Evolutionary conservation across 495 filamentous ascomycete genomes (phyloP), one percentile per base, ranked within the genome.

Genomic region (Elaphomyces granulatus): DNA sequence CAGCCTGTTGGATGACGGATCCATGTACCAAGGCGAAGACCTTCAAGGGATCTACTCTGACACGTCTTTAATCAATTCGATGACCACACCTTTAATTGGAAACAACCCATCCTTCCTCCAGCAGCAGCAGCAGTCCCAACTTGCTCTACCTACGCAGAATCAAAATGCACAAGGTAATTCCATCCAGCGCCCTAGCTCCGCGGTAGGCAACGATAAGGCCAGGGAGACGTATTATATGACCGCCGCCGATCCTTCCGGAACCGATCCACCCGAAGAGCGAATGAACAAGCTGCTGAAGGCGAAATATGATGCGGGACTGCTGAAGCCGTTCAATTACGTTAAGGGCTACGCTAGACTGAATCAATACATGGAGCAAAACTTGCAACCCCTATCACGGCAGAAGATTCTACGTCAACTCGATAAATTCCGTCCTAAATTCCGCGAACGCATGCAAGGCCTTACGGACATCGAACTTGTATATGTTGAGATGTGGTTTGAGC

Each of bases 401-500:
- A 87, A 86, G 63, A 94, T 98, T 51, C 60, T 93, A 15, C 72
- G 83, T 38, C 87, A 94, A 52, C 63, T 99, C 20, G 84, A 92
- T 58, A 78, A 80, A 43, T 96, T 99, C 58, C 72, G 90, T 30
- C 90, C 88, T 3, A 93, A 88, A 49, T 96, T 99, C 56, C 77
- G 90, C 41, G 92, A 96, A 54, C 82, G 87, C 55, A 88, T 93
- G 63, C 85, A 95, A 46, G 74, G 66, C 21, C 63, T 96, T 48
- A 94, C 82, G 10, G 88, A 95, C 60, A 79, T 93, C 51, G 82
- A 96, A 55, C 72, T 99, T 8, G 80, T 94, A 4, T 71, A 85
- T 34, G 88, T 94, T 37, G 90, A 99, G 55, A 93, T 95, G 82
- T 95, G 90, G 88, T 95, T 99, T 50, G 90, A 99, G 54, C 74